phyloP scores from a whole-genome alignment of 2,329 filamentous ascomycete species.

The Fusarium continuum region DNA sequence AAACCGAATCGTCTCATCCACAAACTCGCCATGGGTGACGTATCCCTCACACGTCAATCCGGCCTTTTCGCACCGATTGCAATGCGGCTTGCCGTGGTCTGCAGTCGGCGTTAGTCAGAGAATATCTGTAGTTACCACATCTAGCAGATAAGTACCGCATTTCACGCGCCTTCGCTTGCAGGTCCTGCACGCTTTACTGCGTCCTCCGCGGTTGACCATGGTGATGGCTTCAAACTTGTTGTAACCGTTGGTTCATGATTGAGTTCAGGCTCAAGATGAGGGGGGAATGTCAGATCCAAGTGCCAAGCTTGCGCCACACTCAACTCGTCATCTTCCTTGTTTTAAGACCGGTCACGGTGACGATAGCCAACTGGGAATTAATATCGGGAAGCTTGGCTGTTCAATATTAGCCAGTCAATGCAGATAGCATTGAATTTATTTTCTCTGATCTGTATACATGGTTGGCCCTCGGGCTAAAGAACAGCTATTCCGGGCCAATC shows the following conservation, averaged over 20 bases:
- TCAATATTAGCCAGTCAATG: neutral
- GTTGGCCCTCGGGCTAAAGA: too few species aligned
- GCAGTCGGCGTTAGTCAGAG: neutral
- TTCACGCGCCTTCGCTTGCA: conserved; percentile 27
- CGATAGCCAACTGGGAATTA: neutral
- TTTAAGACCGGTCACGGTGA: neutral
- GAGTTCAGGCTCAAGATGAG: neutral
- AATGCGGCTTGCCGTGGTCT: conserved; percentile 18
- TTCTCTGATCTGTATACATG: too few species aligned
- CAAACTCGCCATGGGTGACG: neutral
- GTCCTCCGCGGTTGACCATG: conserved; percentile 23
- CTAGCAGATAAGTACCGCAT: conserved; percentile 1
- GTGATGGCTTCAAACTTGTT: neutral
- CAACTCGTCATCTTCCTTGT: conserved; percentile 7
- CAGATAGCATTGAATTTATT: too few species aligned
- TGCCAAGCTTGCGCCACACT: conserved; percentile 24
- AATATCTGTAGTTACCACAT: too few species aligned
- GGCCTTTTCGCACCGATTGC: conserved; percentile 12
- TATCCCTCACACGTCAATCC: conserved; percentile 6
- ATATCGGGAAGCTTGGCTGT: neutral
- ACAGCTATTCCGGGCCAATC: too few species aligned
- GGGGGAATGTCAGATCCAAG: conserved; percentile 1
- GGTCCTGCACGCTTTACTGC: conserved; percentile 21
- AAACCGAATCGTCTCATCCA: conserved; percentile 13
- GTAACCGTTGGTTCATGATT: too few species aligned